Conservation (phyloP, 1,284 basidiomycete genomes). For the Peniophora sp. region DNA sequence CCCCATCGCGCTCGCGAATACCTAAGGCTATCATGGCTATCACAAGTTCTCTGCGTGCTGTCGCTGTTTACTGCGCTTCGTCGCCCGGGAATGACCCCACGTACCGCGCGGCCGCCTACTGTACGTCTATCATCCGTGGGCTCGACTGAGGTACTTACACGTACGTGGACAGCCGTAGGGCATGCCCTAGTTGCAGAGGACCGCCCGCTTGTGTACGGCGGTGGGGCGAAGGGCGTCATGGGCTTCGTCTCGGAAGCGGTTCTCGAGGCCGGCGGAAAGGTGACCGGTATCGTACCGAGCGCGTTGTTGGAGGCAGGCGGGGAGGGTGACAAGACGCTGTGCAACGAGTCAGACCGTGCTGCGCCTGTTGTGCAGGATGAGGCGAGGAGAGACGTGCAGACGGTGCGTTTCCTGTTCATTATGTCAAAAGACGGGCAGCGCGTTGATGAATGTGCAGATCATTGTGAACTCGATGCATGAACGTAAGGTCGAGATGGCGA, state of each 20-base stretch:
- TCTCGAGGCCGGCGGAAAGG: conserved; percentile 61
- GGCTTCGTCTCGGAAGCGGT: conserved; percentile 72
- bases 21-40: too few relatives aligned
- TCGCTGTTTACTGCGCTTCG: conserved; percentile 78
- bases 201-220: conserved; percentile 79
- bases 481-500: conserved; percentile 85
- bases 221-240: conserved; percentile 82
- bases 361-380: conserved; percentile 29
- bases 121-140: too few relatives aligned
- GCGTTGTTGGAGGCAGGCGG: conserved; percentile 66
- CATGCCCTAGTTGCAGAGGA: conserved; percentile 58
- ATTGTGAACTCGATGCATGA: conserved; percentile 88
- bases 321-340: conserved; percentile 40
- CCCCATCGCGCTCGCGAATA: too few relatives aligned
- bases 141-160: too few relatives aligned
- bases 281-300: conserved; percentile 77
- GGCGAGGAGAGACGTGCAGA: conserved; percentile 38
- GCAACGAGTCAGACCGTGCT: conserved; percentile 4
- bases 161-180: conserved; percentile 63
- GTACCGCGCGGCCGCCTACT: conserved; percentile 61
- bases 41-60: conserved; percentile 21
- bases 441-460: conserved; percentile 31
- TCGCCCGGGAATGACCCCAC: conserved; percentile 56
- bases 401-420: conserved; percentile 23
- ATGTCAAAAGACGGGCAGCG: not conserved